Conservation (phyloP, 345 rosid genomes). For the Euclidium syriacum region DNA sequence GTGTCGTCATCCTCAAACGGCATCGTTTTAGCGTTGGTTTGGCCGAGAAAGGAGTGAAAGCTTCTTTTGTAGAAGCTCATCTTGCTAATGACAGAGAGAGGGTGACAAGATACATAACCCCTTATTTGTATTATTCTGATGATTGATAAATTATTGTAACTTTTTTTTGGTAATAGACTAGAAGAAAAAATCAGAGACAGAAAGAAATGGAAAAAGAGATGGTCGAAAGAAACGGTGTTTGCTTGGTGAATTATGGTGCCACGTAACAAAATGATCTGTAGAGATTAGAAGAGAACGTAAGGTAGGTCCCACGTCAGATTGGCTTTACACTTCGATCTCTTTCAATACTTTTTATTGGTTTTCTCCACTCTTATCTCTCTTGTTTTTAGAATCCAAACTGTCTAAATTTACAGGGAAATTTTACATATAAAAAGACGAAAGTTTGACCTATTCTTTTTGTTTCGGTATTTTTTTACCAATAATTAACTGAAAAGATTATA, state of each 20-base stretch:
- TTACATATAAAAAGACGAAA: neutral
- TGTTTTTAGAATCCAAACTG: neutral
- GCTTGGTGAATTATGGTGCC: conserved; percentile 15
- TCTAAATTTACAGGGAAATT: neutral
- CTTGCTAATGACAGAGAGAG: conserved; percentile 22
- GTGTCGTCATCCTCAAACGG: neutral
- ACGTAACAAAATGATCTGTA: conserved; percentile 6
- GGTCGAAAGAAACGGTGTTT: conserved; percentile 4
- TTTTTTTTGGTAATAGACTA: neutral
- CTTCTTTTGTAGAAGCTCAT: conserved; percentile 50
- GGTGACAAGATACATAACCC: neutral
- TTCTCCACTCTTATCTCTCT: neutral
- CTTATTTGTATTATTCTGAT: conserved; percentile 1
- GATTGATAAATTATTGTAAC: conserved; percentile 3
- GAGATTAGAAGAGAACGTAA: conserved; percentile 23
- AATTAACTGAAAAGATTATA: neutral
- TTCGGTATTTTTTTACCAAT: neutral
- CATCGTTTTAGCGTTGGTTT: conserved; percentile 12
- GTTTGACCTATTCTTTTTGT: neutral
- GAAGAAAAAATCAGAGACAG: neutral
- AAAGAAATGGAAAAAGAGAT: neutral
- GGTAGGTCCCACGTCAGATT: conserved; percentile 1
- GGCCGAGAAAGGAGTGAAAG: conserved; percentile 40
- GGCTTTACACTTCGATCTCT: neutral
- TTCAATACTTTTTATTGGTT: neutral